These are phyloP conservation scores for Alternaria gaisen DNA, from an alignment of 2,329 filamentous ascomycete species.

Conservation along the genomic window DNA sequence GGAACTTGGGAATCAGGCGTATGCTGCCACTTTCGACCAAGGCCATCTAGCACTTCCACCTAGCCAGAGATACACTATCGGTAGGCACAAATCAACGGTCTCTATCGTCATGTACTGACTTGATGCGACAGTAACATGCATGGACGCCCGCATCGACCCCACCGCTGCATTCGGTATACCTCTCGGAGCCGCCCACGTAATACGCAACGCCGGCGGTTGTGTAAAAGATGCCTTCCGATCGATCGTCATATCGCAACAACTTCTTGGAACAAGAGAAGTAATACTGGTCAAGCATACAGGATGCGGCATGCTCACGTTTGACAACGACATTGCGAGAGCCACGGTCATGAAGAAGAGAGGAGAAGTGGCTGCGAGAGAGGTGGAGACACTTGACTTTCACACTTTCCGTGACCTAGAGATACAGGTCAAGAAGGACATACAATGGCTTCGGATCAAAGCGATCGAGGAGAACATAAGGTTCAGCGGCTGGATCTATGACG, in stretches of 20 bases:
- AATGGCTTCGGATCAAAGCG: slow-evolving; percentile 67
- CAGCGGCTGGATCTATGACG: slow-evolving; percentile 80
- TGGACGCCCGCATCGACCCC: slow-evolving; percentile 79
- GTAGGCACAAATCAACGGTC: slow-evolving; percentile 51
- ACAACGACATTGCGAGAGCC: slow-evolving; percentile 64
- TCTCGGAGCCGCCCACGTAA: slow-evolving; percentile 80
- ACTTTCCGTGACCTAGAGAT: slow-evolving; percentile 65
- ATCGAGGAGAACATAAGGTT: slow-evolving; percentile 68
- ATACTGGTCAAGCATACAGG: slow-evolving; percentile 77
- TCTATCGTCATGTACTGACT: not conserved
- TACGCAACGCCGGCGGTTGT: slow-evolving; percentile 71
- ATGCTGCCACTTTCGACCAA: slow-evolving; percentile 69
- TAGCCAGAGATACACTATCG: slow-evolving; percentile 71
- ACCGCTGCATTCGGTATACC: slow-evolving; percentile 73
- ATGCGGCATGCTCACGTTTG: slow-evolving; percentile 76
- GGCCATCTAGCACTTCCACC: slow-evolving; percentile 74
- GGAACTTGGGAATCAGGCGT: slow-evolving; percentile 65
- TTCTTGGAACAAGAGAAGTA: slow-evolving; percentile 79
- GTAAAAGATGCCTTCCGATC: slow-evolving; percentile 75
- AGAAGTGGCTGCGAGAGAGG: slow-evolving; percentile 58
- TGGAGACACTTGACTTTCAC: slow-evolving; percentile 67
- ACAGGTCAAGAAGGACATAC: slow-evolving; percentile 73
- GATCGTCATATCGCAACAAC: slow-evolving; percentile 79
- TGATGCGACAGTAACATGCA: slow-evolving; percentile 70
- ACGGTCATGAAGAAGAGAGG: slow-evolving; percentile 69